A percentile compares a stretch with the other conserved stretches of the same genome.
These are phyloP conservation scores for Pseudopithomyces chartarum DNA, from an alignment of 2,329 filamentous ascomycete species.

Conservation along the genomic window DNA sequence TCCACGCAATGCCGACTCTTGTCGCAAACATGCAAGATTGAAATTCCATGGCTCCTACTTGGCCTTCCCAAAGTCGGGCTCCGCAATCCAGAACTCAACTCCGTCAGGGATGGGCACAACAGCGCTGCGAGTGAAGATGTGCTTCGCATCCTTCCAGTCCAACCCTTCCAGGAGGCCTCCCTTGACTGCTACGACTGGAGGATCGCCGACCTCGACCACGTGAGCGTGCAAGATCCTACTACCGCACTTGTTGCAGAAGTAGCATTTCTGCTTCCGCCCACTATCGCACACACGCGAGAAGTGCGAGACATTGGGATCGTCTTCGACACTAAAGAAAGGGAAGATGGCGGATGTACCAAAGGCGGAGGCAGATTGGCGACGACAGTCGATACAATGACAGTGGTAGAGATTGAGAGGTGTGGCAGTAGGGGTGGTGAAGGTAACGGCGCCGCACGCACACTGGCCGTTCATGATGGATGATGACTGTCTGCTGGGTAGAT, in stretches of 20 bases:
- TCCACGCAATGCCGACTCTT: not conserved
- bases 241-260: constrained; percentile 61
- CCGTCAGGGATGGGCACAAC: constrained; percentile 72
- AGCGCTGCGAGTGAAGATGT: constrained; percentile 71
- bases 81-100: constrained; percentile 61
- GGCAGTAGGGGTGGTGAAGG: constrained; percentile 65
- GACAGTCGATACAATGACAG: constrained; percentile 72
- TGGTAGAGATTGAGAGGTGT: constrained; percentile 70
- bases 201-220: constrained; percentile 44
- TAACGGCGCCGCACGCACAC: constrained; percentile 69
- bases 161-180: constrained; percentile 69
- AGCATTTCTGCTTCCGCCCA: constrained; percentile 29
- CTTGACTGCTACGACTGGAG: constrained; percentile 62
- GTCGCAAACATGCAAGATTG: not conserved
- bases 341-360: constrained; percentile 74
- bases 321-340: constrained; percentile 65
- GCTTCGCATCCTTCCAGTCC: constrained; percentile 49
- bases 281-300: constrained; percentile 27
- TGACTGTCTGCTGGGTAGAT: not conserved
- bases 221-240: constrained; percentile 67
- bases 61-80: constrained; percentile 43
- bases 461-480: constrained; percentile 27
- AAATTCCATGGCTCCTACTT: constrained; percentile 1
- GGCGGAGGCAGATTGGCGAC: constrained; percentile 67
- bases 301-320: constrained; percentile 29